A percentile compares a stretch with the other conserved stretches of the same genome.
phyloP scores from a whole-genome alignment of 1,284 basidiomycete species.

The Puccinia novopanici region DNA sequence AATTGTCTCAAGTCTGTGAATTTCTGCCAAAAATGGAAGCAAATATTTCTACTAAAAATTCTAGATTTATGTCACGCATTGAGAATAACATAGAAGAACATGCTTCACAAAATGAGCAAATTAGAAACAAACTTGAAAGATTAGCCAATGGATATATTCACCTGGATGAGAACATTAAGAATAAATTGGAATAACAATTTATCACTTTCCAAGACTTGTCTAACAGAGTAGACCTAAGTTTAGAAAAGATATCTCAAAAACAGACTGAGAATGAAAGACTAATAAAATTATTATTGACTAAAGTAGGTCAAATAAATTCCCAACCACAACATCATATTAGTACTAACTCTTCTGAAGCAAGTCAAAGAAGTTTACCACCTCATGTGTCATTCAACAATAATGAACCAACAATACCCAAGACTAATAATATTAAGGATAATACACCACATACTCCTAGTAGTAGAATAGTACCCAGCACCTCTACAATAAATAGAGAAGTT shows the following conservation, averaged over 20 bases:
- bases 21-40: no score
- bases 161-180: background rate
- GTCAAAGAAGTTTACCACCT: no score
- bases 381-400: background rate
- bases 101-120: no score
- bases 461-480: background rate
- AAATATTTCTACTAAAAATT: no score
- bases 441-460: background rate
- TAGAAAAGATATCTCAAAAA: background rate
- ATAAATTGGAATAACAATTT: background rate
- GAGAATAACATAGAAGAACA: no score
- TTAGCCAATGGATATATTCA: background rate
- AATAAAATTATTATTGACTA: background rate
- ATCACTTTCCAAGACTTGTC: background rate
- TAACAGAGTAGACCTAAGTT: background rate
- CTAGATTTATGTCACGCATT: no score
- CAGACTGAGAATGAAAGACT: background rate
- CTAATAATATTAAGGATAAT: no score
- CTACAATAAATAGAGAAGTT: background rate
- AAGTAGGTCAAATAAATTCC: no score
- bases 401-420: background rate
- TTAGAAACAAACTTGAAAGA: background rate
- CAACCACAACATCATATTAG: no score
- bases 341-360: no score
- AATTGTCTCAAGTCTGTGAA: no score